Conservation (phyloP, 225 moss, liverwort and hornwort species). For the Takakia lepidozioides region DNA sequence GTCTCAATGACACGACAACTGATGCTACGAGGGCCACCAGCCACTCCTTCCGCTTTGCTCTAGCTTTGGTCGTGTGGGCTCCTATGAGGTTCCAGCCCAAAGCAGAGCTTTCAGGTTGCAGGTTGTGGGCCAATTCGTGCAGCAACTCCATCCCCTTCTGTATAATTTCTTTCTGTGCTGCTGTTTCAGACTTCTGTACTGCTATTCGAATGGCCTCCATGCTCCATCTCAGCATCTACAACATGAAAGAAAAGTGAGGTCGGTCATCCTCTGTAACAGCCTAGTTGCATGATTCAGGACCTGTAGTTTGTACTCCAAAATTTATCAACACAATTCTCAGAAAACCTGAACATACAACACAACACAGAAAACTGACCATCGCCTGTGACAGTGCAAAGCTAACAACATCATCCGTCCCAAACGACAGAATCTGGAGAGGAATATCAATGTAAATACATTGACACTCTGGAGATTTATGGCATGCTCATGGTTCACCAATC, state of each 20-base stretch:
- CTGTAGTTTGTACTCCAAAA: no score
- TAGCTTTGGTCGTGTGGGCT: neutral
- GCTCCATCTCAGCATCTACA: constrained; percentile 51
- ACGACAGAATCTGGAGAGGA: no score
- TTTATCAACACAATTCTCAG: no score
- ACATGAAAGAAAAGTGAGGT: neutral
- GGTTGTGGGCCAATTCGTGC: neutral
- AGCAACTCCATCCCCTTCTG: constrained; percentile 17
- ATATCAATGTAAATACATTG: no score
- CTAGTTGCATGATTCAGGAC: neutral
- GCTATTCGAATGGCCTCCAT: constrained; percentile 46
- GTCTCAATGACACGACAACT: constrained; percentile 47
- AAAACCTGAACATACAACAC: no score
- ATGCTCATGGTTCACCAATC: no score
- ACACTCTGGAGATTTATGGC: no score
- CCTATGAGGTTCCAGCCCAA: neutral
- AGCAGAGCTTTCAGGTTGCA: neutral
- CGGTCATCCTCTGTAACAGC: neutral
- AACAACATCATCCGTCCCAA: no score
- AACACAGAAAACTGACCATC: no score
- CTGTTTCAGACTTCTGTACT: constrained; percentile 38
- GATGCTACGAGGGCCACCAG: constrained; percentile 49
- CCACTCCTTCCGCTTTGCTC: constrained; percentile 23
- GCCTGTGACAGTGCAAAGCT: no score
- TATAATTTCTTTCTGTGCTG: constrained; percentile 37